phyloP scores from a whole-genome alignment of 768 basidiomycete species.

The Trametes coccinea region DNA sequence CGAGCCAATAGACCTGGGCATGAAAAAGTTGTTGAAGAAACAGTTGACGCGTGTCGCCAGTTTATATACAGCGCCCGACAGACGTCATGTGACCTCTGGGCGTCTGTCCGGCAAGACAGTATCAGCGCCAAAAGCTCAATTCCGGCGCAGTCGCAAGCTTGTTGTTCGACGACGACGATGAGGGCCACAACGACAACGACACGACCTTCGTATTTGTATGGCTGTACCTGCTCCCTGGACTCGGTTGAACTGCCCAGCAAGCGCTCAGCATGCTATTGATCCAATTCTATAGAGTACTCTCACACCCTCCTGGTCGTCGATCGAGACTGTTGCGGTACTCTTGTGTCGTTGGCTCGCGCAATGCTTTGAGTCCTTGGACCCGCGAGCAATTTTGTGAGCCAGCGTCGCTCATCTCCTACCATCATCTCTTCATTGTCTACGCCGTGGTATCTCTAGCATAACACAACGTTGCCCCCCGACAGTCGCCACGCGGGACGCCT shows the following conservation, averaged over 20 bases:
- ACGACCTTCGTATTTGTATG: background rate
- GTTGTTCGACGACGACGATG: background rate
- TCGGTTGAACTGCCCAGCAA: background rate
- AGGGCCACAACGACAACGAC: background rate
- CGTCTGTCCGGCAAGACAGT: too few relatives aligned
- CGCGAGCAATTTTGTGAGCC: too few relatives aligned
- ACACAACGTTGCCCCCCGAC: background rate
- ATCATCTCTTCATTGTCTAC: background rate
- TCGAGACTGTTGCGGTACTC: slow-evolving; percentile 13
- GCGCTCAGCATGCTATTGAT: too few relatives aligned
- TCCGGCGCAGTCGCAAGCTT: background rate
- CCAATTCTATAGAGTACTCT: too few relatives aligned
- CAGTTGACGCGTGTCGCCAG: background rate
- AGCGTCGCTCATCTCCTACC: too few relatives aligned
- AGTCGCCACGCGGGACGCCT: background rate
- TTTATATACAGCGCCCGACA: background rate
- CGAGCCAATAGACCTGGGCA: slow-evolving; percentile 21
- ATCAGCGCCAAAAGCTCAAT: too few relatives aligned
- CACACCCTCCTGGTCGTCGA: slow-evolving; percentile 1
- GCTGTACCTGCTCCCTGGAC: background rate
- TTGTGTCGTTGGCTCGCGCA: background rate
- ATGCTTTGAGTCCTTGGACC: background rate
- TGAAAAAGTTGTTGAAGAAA: background rate
- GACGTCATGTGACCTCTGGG: too few relatives aligned
- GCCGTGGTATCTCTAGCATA: background rate